phyloP scores from a whole-genome alignment of 805 yeast genomes.

The Schizosaccharomyces lindneri region DNA sequence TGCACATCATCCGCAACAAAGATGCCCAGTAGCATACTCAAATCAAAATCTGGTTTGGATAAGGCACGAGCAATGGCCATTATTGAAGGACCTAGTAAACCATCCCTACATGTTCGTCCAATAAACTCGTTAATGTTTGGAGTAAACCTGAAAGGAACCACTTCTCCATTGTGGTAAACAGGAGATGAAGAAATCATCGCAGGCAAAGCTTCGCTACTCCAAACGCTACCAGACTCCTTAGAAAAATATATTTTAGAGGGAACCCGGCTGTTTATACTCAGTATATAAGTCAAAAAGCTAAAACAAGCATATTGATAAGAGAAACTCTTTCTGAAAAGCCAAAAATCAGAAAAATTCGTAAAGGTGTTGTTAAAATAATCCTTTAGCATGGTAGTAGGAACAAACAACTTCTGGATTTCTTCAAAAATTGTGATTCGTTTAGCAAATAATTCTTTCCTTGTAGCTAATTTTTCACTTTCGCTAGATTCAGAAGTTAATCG shows the following conservation, averaged over 20 bases:
- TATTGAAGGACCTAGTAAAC: slow-evolving; percentile 62
- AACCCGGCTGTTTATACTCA: slow-evolving; percentile 77
- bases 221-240: slow-evolving; percentile 60
- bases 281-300: slow-evolving; percentile 75
- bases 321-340: slow-evolving; percentile 90
- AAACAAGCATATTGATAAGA: slow-evolving; percentile 86
- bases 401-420: slow-evolving; percentile 67
- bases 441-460: neutral
- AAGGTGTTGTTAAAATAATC: slow-evolving; percentile 24
- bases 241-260: slow-evolving; percentile 82
- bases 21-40: slow-evolving; percentile 74
- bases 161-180: slow-evolving; percentile 67
- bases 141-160: slow-evolving; percentile 87
- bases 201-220: slow-evolving; percentile 92
- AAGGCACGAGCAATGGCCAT: slow-evolving; percentile 70
- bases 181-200: slow-evolving; percentile 38
- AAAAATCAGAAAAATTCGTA: slow-evolving; percentile 70
- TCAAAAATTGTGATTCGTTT: slow-evolving; percentile 52
- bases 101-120: slow-evolving; percentile 87
- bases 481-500: neutral
- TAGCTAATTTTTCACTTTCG: neutral
- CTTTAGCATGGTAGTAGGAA: slow-evolving; percentile 51
- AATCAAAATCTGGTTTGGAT: slow-evolving; percentile 74
- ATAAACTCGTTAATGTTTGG: slow-evolving; percentile 84
- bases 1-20: slow-evolving; percentile 89